Conservation (phyloP, 768 basidiomycete genomes). For the Boletus subparvulus region DNA sequence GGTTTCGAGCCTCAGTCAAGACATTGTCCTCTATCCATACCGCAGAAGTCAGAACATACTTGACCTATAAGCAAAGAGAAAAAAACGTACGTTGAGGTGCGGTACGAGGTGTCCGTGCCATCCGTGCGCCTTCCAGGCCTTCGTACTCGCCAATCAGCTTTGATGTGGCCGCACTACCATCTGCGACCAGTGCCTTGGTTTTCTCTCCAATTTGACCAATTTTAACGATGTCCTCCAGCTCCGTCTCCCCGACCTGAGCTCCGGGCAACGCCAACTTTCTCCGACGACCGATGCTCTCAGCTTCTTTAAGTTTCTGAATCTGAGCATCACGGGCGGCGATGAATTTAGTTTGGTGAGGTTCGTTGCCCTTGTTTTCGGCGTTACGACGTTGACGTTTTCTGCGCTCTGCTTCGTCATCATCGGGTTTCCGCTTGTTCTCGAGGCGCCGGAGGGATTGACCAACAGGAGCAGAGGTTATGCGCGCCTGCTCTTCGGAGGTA, state of each 20-base stretch:
- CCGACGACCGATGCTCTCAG: constrained; percentile 89
- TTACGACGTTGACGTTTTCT: constrained; percentile 83
- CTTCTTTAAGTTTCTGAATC: constrained; percentile 96
- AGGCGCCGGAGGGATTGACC: constrained; percentile 89
- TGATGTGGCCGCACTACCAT: constrained; percentile 83
- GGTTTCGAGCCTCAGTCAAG: constrained; percentile 90
- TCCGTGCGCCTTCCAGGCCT: constrained; percentile 79
- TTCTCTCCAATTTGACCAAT: constrained; percentile 92
- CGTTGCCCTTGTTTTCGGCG: constrained; percentile 61
- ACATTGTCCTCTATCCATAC: constrained; percentile 81
- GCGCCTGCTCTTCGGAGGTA: constrained; percentile 89
- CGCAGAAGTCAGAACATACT: constrained; percentile 9
- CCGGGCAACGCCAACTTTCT: constrained; percentile 79
- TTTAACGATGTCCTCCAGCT: constrained; percentile 98
- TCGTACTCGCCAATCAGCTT: constrained; percentile 91
- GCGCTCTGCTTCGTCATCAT: constrained; percentile 90
- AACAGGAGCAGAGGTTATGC: constrained; percentile 81
- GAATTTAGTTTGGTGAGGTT: constrained; percentile 85
- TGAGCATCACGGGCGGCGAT: constrained; percentile 96
- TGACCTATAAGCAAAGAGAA: background rate
- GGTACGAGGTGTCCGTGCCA: constrained; percentile 93
- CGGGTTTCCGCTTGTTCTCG: constrained; percentile 93
- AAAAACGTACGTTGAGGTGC: constrained; percentile 81
- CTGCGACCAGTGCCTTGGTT: constrained; percentile 80
- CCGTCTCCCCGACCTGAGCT: constrained; percentile 92